Conservation (phyloP, 2,329 filamentous ascomycete genomes). For the Colletotrichum chrysophilum region DNA sequence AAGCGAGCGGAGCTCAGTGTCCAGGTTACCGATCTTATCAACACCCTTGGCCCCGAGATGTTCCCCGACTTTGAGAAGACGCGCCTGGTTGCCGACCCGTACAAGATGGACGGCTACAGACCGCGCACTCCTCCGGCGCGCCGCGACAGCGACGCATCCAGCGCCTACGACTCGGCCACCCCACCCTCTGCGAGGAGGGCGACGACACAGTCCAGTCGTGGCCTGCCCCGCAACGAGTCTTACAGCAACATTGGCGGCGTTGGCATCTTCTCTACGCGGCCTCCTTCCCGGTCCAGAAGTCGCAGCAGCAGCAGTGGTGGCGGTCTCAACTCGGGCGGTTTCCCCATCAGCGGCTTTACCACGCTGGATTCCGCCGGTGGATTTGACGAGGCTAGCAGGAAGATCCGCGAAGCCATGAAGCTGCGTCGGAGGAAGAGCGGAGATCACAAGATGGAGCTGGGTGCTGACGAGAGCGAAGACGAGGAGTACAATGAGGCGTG, state of each 20-base stretch:
- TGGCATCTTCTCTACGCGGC: slow-evolving; percentile 88
- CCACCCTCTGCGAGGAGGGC: slow-evolving; percentile 47
- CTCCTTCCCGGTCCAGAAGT: slow-evolving; percentile 78
- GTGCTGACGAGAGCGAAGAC: slow-evolving; percentile 44
- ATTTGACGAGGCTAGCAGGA: slow-evolving; percentile 82
- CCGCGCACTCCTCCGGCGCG: slow-evolving; percentile 30
- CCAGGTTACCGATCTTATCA: slow-evolving; percentile 90
- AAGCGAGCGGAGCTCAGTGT: slow-evolving; percentile 76
- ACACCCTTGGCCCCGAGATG: slow-evolving; percentile 92
- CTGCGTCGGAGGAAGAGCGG: slow-evolving; percentile 60
- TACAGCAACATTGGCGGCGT: slow-evolving; percentile 89
- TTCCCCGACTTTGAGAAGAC: slow-evolving; percentile 93
- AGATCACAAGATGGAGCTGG: slow-evolving; percentile 36
- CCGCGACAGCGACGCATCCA: slow-evolving; percentile 56
- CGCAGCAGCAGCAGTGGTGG: slow-evolving; percentile 73
- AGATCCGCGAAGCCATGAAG: slow-evolving; percentile 85
- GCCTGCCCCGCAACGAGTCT: slow-evolving; percentile 84
- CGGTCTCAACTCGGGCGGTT: slow-evolving; percentile 63
- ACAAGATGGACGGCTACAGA: slow-evolving; percentile 20
- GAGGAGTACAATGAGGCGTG: slow-evolving; percentile 47
- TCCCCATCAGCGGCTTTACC: slow-evolving; percentile 75
- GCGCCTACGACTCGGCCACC: slow-evolving; percentile 41
- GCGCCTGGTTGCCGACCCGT: slow-evolving; percentile 68
- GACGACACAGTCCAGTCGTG: slow-evolving; percentile 59
- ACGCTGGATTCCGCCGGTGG: slow-evolving; percentile 69